Percentiles rank a stretch among this genome's conserved stretches.
Conservation (phyloP, 805 yeast species). For the Lachancea sp. region DNA sequence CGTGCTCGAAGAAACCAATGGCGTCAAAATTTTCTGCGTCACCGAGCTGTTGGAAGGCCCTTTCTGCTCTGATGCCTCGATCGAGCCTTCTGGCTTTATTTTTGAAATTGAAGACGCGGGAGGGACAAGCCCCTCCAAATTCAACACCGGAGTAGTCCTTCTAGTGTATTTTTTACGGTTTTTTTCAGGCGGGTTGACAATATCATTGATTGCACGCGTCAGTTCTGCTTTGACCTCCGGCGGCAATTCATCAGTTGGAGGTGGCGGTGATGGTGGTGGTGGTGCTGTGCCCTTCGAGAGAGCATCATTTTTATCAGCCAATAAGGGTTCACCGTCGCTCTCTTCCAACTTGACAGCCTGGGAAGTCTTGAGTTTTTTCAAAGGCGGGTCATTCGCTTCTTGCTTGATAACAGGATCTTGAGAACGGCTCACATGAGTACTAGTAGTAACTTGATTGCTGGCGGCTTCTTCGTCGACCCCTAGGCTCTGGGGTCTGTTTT, state of each 20-base stretch:
- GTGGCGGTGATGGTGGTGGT: background rate
- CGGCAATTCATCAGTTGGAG: constrained; percentile 1
- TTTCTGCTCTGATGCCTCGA: background rate
- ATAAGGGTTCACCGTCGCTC: background rate
- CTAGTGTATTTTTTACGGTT: constrained; percentile 11
- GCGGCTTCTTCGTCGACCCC: background rate
- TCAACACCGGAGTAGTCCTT: constrained; percentile 20
- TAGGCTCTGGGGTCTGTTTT: background rate
- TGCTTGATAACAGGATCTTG: no score
- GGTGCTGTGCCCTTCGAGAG: background rate
- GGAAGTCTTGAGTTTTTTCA: background rate
- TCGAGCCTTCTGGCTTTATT: background rate
- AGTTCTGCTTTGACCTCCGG: constrained; percentile 3
- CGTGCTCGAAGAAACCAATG: background rate
- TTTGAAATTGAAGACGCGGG: constrained; percentile 11
- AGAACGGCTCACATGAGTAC: no score
- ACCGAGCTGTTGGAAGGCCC: background rate
- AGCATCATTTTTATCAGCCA: background rate
- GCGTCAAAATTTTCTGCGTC: background rate
- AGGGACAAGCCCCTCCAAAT: constrained; percentile 29
- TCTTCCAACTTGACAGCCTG: constrained; percentile 6
- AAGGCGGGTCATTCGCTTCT: background rate
- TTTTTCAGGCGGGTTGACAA: constrained; percentile 3
- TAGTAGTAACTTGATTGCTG: background rate
- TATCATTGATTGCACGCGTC: constrained; percentile 2